Conservation (phyloP, 2,329 filamentous ascomycete species). For the Epichloe aotearoae region DNA sequence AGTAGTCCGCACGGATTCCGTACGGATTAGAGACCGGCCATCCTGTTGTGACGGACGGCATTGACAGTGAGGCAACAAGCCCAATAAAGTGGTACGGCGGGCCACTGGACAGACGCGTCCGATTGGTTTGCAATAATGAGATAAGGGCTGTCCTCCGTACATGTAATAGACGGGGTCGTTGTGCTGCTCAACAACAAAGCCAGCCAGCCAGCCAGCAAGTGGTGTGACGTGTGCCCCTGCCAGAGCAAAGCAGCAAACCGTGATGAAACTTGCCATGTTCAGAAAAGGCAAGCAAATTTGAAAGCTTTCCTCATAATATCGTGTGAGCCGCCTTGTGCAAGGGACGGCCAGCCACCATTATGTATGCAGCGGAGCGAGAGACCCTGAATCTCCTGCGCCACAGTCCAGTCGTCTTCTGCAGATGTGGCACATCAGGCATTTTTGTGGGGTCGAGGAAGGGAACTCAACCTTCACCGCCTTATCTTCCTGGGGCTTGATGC, state of each 20-base stretch:
- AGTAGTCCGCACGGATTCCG: too few species aligned
- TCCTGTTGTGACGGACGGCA: too few species aligned
- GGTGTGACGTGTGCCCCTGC: background rate
- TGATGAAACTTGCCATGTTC: background rate
- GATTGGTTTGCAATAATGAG: background rate
- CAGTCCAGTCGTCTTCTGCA: background rate
- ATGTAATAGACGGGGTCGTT: background rate
- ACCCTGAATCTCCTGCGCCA: constrained; percentile 4
- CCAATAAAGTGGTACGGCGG: background rate
- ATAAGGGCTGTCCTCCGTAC: background rate
- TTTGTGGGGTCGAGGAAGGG: background rate
- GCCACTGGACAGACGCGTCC: background rate
- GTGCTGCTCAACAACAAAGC: background rate
- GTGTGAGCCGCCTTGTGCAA: background rate
- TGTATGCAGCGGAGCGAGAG: background rate
- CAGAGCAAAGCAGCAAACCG: background rate
- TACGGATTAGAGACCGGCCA: too few species aligned
- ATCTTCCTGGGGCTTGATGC: background rate
- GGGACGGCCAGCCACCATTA: background rate
- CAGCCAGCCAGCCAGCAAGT: background rate
- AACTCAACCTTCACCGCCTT: constrained; percentile 1
- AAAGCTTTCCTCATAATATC: background rate
- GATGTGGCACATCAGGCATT: background rate
- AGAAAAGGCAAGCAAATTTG: background rate
- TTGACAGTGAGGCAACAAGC: background rate